Base-by-base conservation (phyloP, 2,329 filamentous ascomycete species). In the Magnaporthiopsis poae region DNA sequence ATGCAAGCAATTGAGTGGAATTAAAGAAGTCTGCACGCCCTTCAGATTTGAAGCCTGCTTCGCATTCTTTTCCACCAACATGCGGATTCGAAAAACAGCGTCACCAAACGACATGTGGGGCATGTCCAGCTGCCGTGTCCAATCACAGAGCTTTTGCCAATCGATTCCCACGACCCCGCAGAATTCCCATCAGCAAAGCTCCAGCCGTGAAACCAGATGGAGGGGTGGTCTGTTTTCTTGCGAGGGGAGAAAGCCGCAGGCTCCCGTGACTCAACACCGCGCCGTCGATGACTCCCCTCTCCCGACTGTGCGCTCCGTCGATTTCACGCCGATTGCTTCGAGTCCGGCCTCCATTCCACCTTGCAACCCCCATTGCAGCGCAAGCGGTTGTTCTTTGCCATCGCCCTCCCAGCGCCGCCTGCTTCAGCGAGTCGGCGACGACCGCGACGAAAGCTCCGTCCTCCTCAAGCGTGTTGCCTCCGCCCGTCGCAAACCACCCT, bases 161-260 rank as follows among this genome's bases (percentile, higher is more conserved):
- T 46, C 13, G 39, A 46, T 46, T 46, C 35, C 2, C 39, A 46
- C 27, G 39, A 46, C 62, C 62, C 62, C 62, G 62, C 62, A 56
- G 29, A 52, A 63, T 29, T 63, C 56, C 39, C 33, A 11, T 27
- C 5, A 31, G 27, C 13, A 25, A 29, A 29, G 33, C 29, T 31
- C 31, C 31, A 31, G 21, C 5, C n/a, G 3, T 27, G 29, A 27
- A 27, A 60, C 13, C 63, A 64, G 60, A 64, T 46, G 25, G 63
- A 64, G 63, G 63, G 63, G 63, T 64, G 29, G 27, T 59, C 31
- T 33, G 31, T 60, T 64, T 60, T 60, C 59, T 60, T 29, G 13
- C 59, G 15, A 11, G 39, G 39, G 11, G 31, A 31, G 39, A 52
- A 21, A 52, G 8, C 39, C 8, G 4, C 39, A 52, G 3, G 15